Evolutionary conservation across 2,329 filamentous ascomycete species (phyloP), one percentile per base, ranked within the genome.

Genomic region (Alternaria sp.): DNA sequence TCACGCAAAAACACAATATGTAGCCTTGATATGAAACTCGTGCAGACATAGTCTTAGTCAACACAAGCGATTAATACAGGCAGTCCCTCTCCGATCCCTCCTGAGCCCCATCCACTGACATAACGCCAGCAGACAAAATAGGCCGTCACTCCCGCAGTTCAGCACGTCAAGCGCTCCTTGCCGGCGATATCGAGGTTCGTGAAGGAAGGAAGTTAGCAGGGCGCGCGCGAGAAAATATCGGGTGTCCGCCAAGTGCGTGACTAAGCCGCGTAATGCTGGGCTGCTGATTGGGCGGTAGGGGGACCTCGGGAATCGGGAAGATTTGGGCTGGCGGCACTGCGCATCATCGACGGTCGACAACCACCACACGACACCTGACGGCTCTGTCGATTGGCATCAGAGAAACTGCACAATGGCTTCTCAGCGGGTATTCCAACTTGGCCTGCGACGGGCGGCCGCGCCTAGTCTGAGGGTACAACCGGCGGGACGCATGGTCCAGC

Each of bases 11-110:
- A 26, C 59, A 44, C 54, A 46, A 65, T 61, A 79, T 85, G 82
- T 84, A 69, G 81, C 83, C 82, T 83, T 84, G 83, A 85, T 84
- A 85, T 85, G 83, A 85, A 85, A 83, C 83, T 78, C 83, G 82
- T 78, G 76, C 68, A 77, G 77, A 76, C 79, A 81, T 74, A 68
- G 72, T 61, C 68, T 65, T 73, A 65, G 75, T 79, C 75, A 71
- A 76, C 78, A 81, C 82, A 82, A 77, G 83, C 81, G 83, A 85
- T 85, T 85, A 85, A 85, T 81, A 84, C 83, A 81, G 82, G 82
- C 79, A 59, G 64, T 84, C 78, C 75, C 74, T 84, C 82, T 81
- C 69, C 79, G 78, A 83, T 81, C 78, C 67, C 79, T 79, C 76
- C 66, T 70, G 40, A 67, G 72, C 76, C 69, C 70, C 67, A 62